Evolutionary conservation across 1,284 basidiomycete species (phyloP).

Genomic region (Bjerkandera adusta): DNA sequence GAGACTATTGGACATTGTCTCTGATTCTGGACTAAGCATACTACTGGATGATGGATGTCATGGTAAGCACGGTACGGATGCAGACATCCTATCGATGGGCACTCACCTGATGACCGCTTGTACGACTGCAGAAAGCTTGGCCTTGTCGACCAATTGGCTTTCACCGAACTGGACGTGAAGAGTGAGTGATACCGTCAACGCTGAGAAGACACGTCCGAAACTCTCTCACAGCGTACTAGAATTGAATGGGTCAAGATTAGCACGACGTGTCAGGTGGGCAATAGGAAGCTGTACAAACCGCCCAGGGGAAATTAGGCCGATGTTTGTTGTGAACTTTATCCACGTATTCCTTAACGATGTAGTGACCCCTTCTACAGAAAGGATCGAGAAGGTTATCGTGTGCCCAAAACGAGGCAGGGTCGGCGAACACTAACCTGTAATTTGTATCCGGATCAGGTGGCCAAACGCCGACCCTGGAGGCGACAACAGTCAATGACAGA

Average conservation of each 20-base stretch:
- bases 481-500: neutral
- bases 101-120: constrained; percentile 71
- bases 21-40: constrained; percentile 76
- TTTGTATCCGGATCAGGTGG: constrained; percentile 78
- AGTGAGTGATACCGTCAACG: constrained; percentile 15
- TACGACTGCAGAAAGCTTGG: constrained; percentile 67
- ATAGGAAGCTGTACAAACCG: constrained; percentile 44
- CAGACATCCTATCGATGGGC: constrained; percentile 1
- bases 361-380: constrained; percentile 68
- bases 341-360: constrained; percentile 75
- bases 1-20: constrained; percentile 68
- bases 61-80: constrained; percentile 8
- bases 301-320: constrained; percentile 62
- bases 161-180: constrained; percentile 66
- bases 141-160: constrained; percentile 68
- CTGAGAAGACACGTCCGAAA: constrained; percentile 10
- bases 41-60: constrained; percentile 41
- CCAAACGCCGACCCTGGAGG: constrained; percentile 66
- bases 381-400: constrained; percentile 7
- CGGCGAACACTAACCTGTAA: constrained; percentile 54
- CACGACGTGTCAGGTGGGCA: constrained; percentile 14
- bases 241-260: constrained; percentile 17
- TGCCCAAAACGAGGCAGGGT: constrained; percentile 1
- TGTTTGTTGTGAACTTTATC: constrained; percentile 66
- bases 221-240: constrained; percentile 61